Evolutionary conservation across 2,329 filamentous ascomycete species (phyloP), one percentile per base, ranked within the genome.

Genomic region (Microdochium nivale): DNA sequence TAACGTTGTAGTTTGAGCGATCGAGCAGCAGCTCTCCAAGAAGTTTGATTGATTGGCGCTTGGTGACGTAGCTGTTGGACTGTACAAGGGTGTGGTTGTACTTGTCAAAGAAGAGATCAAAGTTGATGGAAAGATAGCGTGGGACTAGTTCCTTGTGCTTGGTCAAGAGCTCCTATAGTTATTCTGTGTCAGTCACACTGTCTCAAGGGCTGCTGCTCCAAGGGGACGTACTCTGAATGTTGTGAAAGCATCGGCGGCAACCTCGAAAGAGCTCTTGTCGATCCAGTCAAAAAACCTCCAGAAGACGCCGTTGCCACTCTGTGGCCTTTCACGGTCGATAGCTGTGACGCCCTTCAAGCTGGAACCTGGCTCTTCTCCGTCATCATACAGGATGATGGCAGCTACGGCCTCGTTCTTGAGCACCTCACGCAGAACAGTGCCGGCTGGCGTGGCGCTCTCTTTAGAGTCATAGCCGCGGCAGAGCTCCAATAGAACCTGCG

Each of bases 251-350:
- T 99, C 94, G 30, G 94, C 92, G 61, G 90, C 91, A 58, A 97
- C 89, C 73, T 99, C 94, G 63, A 99, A 99, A 27, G 88, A 91
- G 60, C 90, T 90, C 70, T 90, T 90, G 71, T 97, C 91, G 62
- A 99, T 95, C 90, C 92, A 99, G 55, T 87, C 83, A 65, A 99
- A 97, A 71, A 97, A 97, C 47, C 82, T 86, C 94, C 94, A 99
- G 67, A 99, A 96, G 2, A 96, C 83, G 2, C 92, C 92, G 46
- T 83, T 79, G 13, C 91, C 91, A 47, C 80, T 86, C 60, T 94
- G 87, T 32, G 80, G 83, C 40, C 83, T 72, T 54, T 89, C 86
- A 47, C 86, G 82, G 61, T 94, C 87, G 55, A 96, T 88, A 23
- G 82, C 84, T 49, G 79, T 83, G 37, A 95, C 76, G 43, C 90